phyloP scores from a whole-genome alignment of 345 rosid species.

The Anastatica hierochuntica region DNA sequence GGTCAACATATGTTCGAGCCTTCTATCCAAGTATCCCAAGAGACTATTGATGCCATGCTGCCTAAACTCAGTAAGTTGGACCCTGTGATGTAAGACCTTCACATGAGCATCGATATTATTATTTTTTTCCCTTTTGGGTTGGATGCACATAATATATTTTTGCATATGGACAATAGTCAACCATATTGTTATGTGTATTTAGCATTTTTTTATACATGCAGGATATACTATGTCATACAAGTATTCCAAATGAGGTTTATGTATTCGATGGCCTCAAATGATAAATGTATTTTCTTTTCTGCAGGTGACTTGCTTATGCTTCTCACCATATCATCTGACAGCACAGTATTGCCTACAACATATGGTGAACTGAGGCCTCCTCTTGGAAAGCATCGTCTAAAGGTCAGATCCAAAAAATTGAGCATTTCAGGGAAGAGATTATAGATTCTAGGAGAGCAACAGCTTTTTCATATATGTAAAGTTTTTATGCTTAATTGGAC shows the following conservation, averaged over 20 bases:
- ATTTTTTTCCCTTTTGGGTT: not conserved
- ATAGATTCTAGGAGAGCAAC: not conserved
- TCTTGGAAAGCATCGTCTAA: constrained; percentile 91
- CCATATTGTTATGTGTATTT: not conserved
- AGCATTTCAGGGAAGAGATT: not conserved
- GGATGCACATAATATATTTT: constrained; percentile 6
- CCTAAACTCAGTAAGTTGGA: constrained; percentile 79
- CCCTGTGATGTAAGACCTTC: constrained; percentile 7
- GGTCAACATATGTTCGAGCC: constrained; percentile 74
- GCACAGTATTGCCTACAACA: constrained; percentile 76
- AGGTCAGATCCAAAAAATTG: constrained; percentile 40
- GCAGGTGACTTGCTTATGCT: constrained; percentile 72
- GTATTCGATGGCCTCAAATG: constrained; percentile 4
- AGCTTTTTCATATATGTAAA: not conserved
- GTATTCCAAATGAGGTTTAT: constrained; percentile 4
- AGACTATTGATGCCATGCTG: constrained; percentile 88
- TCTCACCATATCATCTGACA: constrained; percentile 66
- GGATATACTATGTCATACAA: not conserved
- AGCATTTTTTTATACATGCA: not conserved
- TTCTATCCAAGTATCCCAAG: constrained; percentile 63
- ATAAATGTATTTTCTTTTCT: constrained; percentile 7
- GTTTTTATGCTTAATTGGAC: constrained; percentile 4
- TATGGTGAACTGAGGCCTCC: constrained; percentile 96
- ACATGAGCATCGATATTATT: not conserved
- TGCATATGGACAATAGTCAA: not conserved